A percentile compares a stretch with the other conserved stretches of the same genome.
Evolutionary conservation across 169 alveolate genomes (phyloP).

Genomic region (Plasmodium malariae): DNA sequence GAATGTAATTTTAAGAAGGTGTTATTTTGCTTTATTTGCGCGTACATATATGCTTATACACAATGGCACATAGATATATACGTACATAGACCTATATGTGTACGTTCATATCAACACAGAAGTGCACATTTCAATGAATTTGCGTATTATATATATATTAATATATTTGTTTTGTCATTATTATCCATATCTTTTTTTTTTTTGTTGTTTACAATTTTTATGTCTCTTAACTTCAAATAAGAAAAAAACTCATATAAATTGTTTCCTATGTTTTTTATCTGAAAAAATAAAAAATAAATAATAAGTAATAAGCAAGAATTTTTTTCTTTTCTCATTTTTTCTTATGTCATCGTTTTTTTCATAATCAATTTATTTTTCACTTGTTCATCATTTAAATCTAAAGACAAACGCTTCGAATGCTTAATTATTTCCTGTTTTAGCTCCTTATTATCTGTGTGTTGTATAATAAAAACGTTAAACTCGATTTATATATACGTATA

Average conservation of each 20-base stretch:
- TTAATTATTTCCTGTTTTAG: constrained; percentile 34
- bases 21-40: background rate
- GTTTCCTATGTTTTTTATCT: constrained; percentile 50
- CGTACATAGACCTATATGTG: too few species aligned
- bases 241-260: constrained; percentile 71
- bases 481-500: background rate
- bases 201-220: constrained; percentile 45
- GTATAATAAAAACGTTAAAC: background rate
- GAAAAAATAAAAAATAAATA: constrained; percentile 21
- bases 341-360: constrained; percentile 1
- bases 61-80: too few species aligned
- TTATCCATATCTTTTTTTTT: constrained; percentile 21
- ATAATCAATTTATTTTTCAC: constrained; percentile 1
- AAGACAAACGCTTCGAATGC: constrained; percentile 36
- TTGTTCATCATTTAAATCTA: constrained; percentile 57
- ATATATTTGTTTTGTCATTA: background rate
- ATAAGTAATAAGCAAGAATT: background rate
- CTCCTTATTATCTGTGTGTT: constrained; percentile 52
- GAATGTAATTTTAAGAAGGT: background rate
- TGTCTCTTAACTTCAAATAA: constrained; percentile 45
- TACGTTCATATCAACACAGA: background rate
- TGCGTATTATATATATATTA: constrained; percentile 1
- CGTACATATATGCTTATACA: constrained; percentile 9
- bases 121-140: background rate
- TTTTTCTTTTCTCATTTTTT: constrained; percentile 3